Percentiles rank a stretch among this genome's conserved stretches.
Conservation (phyloP, 2,329 filamentous ascomycete species). For the Talaromyces sp. region DNA sequence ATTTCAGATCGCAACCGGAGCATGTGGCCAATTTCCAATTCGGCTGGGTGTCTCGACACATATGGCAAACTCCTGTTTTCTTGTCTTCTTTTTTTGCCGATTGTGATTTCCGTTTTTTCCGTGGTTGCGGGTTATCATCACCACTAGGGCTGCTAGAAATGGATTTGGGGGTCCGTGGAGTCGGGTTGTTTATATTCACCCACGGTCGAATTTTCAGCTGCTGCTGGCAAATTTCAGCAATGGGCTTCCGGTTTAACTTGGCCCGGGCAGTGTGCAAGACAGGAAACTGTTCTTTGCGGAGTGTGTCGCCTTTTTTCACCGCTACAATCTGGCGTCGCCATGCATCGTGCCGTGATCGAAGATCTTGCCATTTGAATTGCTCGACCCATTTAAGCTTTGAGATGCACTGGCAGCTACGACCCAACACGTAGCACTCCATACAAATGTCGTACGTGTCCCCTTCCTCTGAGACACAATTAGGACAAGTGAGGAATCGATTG, state of each 20-base stretch:
- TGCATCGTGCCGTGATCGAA: conserved; percentile 75
- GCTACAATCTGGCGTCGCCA: conserved; percentile 81
- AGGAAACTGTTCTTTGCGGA: conserved; percentile 61
- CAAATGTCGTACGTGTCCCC: conserved; percentile 93
- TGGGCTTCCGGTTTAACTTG: conserved; percentile 70
- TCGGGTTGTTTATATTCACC: conserved; percentile 65
- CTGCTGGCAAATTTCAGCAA: conserved; percentile 93
- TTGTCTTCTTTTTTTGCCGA: conserved; percentile 53
- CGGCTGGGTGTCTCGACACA: conserved; percentile 78
- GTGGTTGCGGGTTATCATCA: conserved; percentile 53
- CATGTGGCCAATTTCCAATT: conserved; percentile 85
- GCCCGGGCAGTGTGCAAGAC: conserved; percentile 68
- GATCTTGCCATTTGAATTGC: conserved; percentile 82
- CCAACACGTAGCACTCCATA: conserved; percentile 99
- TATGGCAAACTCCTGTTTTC: conserved; percentile 69
- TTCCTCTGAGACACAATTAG: conserved; percentile 72
- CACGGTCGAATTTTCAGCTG: conserved; percentile 79
- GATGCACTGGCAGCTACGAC: conserved; percentile 85
- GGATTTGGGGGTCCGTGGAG: neutral
- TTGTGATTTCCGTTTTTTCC: conserved; percentile 65
- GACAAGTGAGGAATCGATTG: conserved; percentile 93
- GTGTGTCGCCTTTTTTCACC: conserved; percentile 62
- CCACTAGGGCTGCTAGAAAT: conserved; percentile 31
- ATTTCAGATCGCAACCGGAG: conserved; percentile 72
- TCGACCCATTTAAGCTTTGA: conserved; percentile 88